Evolutionary conservation across 75 land plant species (phyloP).

Genomic region (Chamaecyparis obtusa): DNA sequence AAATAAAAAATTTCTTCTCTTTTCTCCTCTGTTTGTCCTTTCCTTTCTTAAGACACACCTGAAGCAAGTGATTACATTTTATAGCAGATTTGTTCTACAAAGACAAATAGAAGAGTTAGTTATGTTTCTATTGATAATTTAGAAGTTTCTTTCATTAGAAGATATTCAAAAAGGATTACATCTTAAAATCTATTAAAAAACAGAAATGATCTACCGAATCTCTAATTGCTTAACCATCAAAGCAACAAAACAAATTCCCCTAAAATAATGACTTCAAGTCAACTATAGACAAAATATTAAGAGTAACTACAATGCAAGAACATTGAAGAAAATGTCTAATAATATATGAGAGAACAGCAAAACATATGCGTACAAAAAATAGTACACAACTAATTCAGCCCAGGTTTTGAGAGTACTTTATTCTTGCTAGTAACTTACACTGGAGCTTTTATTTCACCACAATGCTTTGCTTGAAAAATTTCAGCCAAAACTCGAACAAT

Average conservation of each 20-base stretch:
- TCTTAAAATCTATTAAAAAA: not conserved
- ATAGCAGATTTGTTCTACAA: not conserved
- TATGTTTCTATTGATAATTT: not conserved
- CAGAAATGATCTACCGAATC: not conserved
- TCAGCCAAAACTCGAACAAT: constrained; percentile 35
- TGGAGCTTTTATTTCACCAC: constrained; percentile 30
- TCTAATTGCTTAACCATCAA: not conserved
- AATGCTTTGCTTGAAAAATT: constrained; percentile 37
- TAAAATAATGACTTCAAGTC: not conserved
- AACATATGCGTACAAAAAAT: not conserved
- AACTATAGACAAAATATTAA: not conserved
- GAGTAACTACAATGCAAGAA: not conserved
- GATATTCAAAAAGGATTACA: not conserved
- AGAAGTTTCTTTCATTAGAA: not conserved
- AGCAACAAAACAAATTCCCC: not conserved
- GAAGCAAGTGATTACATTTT: not conserved
- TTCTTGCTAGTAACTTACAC: constrained; percentile 25
- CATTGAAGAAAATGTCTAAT: not conserved
- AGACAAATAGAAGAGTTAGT: not conserved
- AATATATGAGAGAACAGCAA: not conserved
- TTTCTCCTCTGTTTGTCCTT: not conserved
- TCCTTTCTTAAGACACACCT: not conserved
- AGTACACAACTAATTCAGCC: not conserved
- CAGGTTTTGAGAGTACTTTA: not conserved
- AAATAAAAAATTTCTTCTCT: not conserved